Conservation (phyloP, 2,329 filamentous ascomycete genomes). For the Drechslerella stenobrocha region DNA sequence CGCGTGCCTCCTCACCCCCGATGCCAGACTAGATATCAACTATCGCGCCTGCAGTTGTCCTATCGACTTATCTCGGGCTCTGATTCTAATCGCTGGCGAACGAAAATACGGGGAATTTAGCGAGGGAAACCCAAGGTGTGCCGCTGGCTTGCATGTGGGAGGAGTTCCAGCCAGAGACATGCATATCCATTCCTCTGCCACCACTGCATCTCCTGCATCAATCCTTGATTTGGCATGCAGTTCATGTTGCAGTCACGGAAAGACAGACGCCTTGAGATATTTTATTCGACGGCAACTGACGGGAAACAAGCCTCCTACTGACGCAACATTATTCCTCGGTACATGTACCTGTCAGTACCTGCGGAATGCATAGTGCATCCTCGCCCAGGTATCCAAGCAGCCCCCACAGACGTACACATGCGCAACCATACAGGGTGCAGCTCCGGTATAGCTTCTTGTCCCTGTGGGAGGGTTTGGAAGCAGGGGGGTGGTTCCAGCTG, state of each 20-base stretch:
- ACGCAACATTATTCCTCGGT: background rate
- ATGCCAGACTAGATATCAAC: background rate
- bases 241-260: background rate
- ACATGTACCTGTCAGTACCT: background rate
- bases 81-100: background rate
- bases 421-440: background rate
- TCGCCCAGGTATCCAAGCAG: background rate
- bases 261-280: background rate
- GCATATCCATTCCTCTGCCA: background rate
- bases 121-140: constrained; percentile 2
- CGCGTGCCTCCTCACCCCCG: constrained; percentile 6
- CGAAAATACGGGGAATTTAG: background rate
- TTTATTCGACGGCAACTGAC: background rate
- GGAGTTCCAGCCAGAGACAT: constrained; percentile 5
- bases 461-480: no score
- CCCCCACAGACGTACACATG: background rate
- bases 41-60: constrained; percentile 4
- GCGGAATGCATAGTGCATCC: background rate
- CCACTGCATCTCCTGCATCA: background rate
- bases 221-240: constrained; percentile 2
- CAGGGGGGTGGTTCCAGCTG: no score
- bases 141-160: constrained; percentile 7
- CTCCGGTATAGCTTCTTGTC: background rate
- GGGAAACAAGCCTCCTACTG: constrained; percentile 2
- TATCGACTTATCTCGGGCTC: background rate